Evolutionary conservation across 2,329 filamentous ascomycete species (phyloP).

Genomic region (Pochonia chlamydosporia): DNA sequence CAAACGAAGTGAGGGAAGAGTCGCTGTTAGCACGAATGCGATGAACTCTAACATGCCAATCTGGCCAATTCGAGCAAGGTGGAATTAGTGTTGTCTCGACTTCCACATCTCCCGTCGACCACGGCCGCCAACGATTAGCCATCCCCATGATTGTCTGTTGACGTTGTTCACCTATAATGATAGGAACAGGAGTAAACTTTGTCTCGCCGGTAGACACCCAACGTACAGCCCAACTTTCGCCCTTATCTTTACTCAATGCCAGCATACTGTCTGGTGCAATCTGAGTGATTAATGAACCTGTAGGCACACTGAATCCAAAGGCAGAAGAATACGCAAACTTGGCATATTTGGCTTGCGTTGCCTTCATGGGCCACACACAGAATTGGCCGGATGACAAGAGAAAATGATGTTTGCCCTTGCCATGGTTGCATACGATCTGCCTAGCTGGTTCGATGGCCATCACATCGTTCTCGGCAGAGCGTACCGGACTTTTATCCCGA

Average conservation of each 20-base stretch:
- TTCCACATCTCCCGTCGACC: constrained; percentile 13
- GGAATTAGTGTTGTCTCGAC: constrained; percentile 23
- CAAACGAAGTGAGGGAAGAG: not conserved
- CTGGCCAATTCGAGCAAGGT: constrained; percentile 24
- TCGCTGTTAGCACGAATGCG: constrained; percentile 6
- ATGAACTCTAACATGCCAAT: constrained; percentile 26
- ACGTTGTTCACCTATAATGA: not conserved
- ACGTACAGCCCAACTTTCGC: constrained; percentile 23
- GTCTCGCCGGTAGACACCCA: constrained; percentile 18
- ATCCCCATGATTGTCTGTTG: not conserved
- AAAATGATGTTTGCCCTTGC: constrained; percentile 31
- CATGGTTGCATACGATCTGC: constrained; percentile 38
- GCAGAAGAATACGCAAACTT: constrained; percentile 44
- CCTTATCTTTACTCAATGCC: constrained; percentile 22
- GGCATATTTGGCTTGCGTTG: constrained; percentile 37
- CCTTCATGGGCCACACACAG: constrained; percentile 30
- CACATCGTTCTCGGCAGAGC: not conserved
- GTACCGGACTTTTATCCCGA: not conserved
- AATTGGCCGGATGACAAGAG: constrained; percentile 35
- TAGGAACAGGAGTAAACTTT: constrained; percentile 4
- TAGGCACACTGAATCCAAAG: constrained; percentile 39
- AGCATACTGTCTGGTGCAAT: constrained; percentile 26
- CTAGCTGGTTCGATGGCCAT: constrained; percentile 21
- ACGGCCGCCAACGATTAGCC: not conserved
- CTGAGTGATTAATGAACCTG: constrained; percentile 27